A percentile compares a stretch with the other conserved stretches of the same genome.
Conservation (phyloP, 768 basidiomycete genomes). For the Hypholoma sublateritium region DNA sequence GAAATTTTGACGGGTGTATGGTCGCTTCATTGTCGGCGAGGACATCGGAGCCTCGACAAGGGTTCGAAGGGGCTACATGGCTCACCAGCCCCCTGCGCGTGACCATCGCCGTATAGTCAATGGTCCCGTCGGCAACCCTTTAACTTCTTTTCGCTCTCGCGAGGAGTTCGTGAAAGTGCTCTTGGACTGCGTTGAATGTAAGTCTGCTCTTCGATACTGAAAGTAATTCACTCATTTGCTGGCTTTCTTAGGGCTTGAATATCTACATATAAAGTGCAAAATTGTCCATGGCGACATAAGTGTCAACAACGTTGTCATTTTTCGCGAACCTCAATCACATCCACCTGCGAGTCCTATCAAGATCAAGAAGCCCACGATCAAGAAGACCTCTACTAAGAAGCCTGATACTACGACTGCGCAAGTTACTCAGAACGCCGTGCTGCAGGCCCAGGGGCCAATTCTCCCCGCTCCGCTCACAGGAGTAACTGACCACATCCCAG, state of each 20-base stretch:
- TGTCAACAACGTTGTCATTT: constrained; percentile 8
- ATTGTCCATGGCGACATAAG: constrained; percentile 8
- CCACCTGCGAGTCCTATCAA: not conserved
- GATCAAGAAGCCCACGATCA: too few species aligned
- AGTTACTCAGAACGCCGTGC: not conserved
- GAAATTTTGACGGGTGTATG: constrained; percentile 1
- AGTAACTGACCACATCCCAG: constrained; percentile 2
- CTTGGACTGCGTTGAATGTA: constrained; percentile 8
- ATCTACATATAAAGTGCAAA: constrained; percentile 4
- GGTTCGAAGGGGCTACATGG: not conserved
- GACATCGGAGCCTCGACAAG: not conserved
- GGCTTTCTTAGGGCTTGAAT: not conserved
- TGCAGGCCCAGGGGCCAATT: not conserved
- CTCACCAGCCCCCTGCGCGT: not conserved
- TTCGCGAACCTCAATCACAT: not conserved
- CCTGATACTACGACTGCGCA: too few species aligned
- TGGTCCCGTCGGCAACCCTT: constrained; percentile 8
- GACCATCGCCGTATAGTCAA: constrained; percentile 9
- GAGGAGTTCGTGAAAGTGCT: constrained; percentile 3
- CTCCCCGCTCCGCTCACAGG: not conserved
- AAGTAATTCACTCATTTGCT: not conserved
- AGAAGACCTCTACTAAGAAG: too few species aligned
- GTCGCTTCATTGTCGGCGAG: not conserved
- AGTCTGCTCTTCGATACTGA: not conserved
- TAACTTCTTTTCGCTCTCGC: constrained; percentile 11